Evolutionary conservation across 345 rosid species (phyloP), one percentile per base, ranked within the genome.

Genomic region (Hevea brasiliensis): DNA sequence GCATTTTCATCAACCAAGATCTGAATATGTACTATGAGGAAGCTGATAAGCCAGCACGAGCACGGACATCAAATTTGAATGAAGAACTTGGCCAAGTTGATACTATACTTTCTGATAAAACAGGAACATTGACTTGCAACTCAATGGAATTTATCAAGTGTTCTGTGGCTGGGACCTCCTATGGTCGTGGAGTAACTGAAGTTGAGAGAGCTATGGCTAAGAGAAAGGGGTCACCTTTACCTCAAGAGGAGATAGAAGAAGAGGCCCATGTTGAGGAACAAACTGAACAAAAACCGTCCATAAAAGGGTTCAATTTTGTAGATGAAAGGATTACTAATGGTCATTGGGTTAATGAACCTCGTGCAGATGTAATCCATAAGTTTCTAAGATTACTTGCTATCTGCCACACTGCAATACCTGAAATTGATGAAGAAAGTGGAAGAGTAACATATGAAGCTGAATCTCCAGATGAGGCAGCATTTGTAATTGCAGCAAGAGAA

Each of bases 31-130:
- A 94, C 83, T 81, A 88, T 14, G 97, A 90, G 74, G 98, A 92
- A 76, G 77, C 88, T 0, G 97, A 94, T 81, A 88, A 86, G 78
- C 98, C 98, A 2, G 98, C 98, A 7, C 83, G 79, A 50, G 98
- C 98, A 10, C 90, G 98, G 44, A 94, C 98, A 21, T 94, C 98
- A n/a, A 94, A 94, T 83, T 86, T 94, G 76, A 94, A 94, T 18
- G 98, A 94, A 87, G 98, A 94, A 83, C 98, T 94, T 1, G 98
- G 98, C 20, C 96, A 92, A 81, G 98, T 94, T 8, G 96, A 90
- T 48, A 94, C 98, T 17, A 82, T 94, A 53, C 87, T 94, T 47
- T 94, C 98, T 0, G 98, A 94, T 79, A 94, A 94, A 80, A 94
- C 98, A 4, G 98, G 98, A 51, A 94, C 98, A 12, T 79, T 94